Evolutionary conservation across 2,329 filamentous ascomycete genomes (phyloP).

Genomic region (Nannizziopsis arthrosporioides): DNA sequence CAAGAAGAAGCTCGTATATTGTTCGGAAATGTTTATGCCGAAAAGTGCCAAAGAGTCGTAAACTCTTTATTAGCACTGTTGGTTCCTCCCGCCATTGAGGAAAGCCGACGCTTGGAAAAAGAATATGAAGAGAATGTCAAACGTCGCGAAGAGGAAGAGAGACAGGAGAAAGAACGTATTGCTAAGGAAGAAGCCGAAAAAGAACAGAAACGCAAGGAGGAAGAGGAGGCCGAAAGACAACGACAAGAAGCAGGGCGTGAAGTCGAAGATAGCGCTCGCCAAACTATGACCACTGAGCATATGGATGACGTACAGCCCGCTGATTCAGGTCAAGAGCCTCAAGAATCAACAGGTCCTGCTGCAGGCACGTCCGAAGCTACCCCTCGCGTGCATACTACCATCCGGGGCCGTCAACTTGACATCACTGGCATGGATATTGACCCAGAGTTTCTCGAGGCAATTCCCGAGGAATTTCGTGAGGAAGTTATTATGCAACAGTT

Average conservation of each 20-base stretch:
- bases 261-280: slow-evolving; percentile 36
- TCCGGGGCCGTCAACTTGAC: slow-evolving; percentile 77
- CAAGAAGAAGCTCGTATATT: slow-evolving; percentile 80
- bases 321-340: slow-evolving; percentile 28
- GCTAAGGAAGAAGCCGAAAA: slow-evolving; percentile 60
- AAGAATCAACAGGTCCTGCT: slow-evolving; percentile 26
- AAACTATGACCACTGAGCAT: slow-evolving; percentile 34
- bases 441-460: slow-evolving; percentile 82
- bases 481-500: slow-evolving; percentile 90
- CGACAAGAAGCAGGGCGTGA: slow-evolving; percentile 48
- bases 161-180: slow-evolving; percentile 49
- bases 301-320: slow-evolving; percentile 68
- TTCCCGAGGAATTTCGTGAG: slow-evolving; percentile 93
- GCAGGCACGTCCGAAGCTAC: slow-evolving; percentile 40
- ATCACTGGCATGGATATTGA: slow-evolving; percentile 94
- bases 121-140: slow-evolving; percentile 46
- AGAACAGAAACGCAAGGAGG: slow-evolving; percentile 56
- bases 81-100: slow-evolving; percentile 72
- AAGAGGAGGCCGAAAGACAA: slow-evolving; percentile 44
- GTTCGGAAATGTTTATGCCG: slow-evolving; percentile 56
- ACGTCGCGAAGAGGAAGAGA: slow-evolving; percentile 49
- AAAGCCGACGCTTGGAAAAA: slow-evolving; percentile 59
- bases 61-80: slow-evolving; percentile 60
- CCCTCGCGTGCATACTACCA: slow-evolving; percentile 63
- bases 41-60: slow-evolving; percentile 57